Evolutionary conservation across 2,329 filamentous ascomycete species (phyloP).

Genomic region (Aplosporella prunicola): DNA sequence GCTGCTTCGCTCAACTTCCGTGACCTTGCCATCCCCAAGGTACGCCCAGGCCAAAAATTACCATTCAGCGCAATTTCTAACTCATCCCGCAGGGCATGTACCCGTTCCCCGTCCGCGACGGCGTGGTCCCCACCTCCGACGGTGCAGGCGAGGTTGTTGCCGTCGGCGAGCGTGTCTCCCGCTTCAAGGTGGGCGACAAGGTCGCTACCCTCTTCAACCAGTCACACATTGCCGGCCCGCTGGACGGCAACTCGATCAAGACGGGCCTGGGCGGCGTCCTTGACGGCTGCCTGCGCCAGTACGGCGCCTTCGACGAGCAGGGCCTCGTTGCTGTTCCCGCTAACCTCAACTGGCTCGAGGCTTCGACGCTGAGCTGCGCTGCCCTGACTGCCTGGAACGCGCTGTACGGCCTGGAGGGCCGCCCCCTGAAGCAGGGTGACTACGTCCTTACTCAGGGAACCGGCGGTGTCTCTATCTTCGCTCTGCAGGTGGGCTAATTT

Average conservation of each 20-base stretch:
- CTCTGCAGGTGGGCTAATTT: conserved; percentile 42
- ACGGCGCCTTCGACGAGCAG: conserved; percentile 56
- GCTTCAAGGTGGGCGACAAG: conserved; percentile 49
- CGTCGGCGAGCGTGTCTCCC: conserved; percentile 46
- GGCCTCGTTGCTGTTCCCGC: conserved; percentile 58
- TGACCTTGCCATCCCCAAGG: conserved; percentile 39
- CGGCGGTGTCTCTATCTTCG: conserved; percentile 59
- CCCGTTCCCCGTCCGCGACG: conserved; percentile 32
- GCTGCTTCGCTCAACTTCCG: conserved; percentile 42
- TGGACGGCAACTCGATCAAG: conserved; percentile 28
- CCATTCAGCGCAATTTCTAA: not conserved
- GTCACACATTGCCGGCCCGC: conserved; percentile 42
- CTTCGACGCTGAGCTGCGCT: conserved; percentile 39
- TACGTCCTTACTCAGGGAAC: conserved; percentile 61
- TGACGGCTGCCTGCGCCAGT: conserved; percentile 59
- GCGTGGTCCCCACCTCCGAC: conserved; percentile 41
- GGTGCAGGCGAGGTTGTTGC: conserved; percentile 43
- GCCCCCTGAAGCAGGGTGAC: conserved; percentile 27
- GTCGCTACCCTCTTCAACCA: conserved; percentile 57
- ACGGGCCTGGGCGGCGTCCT: conserved; percentile 59
- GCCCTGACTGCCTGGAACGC: conserved; percentile 43
- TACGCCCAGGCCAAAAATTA: conserved; percentile 9
- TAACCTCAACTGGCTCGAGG: conserved; percentile 40
- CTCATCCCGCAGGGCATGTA: conserved; percentile 3
- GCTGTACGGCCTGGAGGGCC: conserved; percentile 39